Evolutionary conservation across 148 eudicot genomes (phyloP), one percentile per base, ranked within the genome.

Genomic region (Agrostemma githago): DNA sequence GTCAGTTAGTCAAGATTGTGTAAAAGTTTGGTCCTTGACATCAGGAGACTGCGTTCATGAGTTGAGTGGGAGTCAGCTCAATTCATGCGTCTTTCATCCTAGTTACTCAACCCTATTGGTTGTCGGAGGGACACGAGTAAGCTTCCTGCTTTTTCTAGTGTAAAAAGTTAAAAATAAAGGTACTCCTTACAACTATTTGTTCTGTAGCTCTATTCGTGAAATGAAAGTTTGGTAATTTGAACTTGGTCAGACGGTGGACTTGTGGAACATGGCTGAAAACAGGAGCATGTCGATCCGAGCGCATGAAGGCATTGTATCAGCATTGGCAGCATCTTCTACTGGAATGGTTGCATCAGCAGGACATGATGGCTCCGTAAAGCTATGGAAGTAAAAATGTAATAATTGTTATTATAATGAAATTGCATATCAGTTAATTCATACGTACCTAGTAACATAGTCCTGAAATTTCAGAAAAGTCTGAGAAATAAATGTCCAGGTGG

Each of bases 331-430:
- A 39, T 89, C 96, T 8, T 78, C 80, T 21, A 79, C 89, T 0
- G 97, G 99, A 79, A 90, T 90, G 94, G 97, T 95, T 51, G 99
- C 99, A 66, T 95, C 99, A 5, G 94, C 96, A 5, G 95, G 99
- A 72, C 99, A 95, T 41, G 96, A 92, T 82, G 88, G 86, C 77
- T 79, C 89, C 20, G 92, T 95, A 5, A 95, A 90, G 86, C 79
- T 95, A 12, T 95, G 99, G 99, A 95, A 95, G 66, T 80, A 48
- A 72, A 72, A 70, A 54, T n/a, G 43, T 3, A 12, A 51, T 62
- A 67, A 8, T 7, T 58, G 34, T 70, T 39, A 53, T 42, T 58
- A 43, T 70, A 48, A 53, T 42, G 12, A 71, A 53, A 44, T 62
- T 69, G 41, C 38, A 57, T 34, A 54, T 42, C 4, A 73, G 51